Evolutionary conservation across 1,284 basidiomycete genomes (phyloP), one percentile per base, ranked within the genome.

Genomic region (Leucoagaricus sp.): DNA sequence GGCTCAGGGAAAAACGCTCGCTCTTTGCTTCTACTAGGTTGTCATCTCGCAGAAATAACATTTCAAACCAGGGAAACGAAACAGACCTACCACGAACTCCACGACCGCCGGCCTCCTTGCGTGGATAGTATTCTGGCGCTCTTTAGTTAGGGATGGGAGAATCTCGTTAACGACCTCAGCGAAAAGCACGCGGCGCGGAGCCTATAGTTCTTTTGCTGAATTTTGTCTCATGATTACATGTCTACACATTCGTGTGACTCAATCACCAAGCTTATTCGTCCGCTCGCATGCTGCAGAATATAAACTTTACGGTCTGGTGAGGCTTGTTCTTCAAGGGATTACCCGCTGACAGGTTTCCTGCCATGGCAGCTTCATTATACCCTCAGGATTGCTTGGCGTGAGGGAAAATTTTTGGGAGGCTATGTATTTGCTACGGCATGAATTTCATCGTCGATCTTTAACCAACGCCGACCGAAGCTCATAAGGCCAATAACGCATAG

Each of bases 41-140:
- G 33, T 36, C 33, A 31, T 33, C 28, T n/a, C 19, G n/a, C 33
- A 33, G 31, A 34, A 26, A 19, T 23, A 29, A n/a, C n/a, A n/a
- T 44, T 28, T n/a, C 19, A 7, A 42, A 44, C 26, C 8, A 44
- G 31, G 40, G 40, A 23, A 23, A 29, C 23, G 19, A 12, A 10
- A n/a, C 50, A 52, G 17, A 40, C 49, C 40, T 52, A 29, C 40
- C 21, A 25, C 21, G 29, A 53, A 36, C 31, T 28, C 6, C n/a
- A 52, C n/a, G 23, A 46, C 51, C 51, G 51, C 51, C 51, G 51
- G 51, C 51, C 19, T 38, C 41, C 31, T 23, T 26, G 26, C 23
- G 40, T 21, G 41, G 29, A 44, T 42, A n/a, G 17, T 15, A 10
- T 21, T n/a, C n/a, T n/a, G n/a, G n/a, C n/a, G n/a, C 13, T n/a